Conservation (phyloP, 1,139 yeast species). For the Yamadazyma blattariae region DNA sequence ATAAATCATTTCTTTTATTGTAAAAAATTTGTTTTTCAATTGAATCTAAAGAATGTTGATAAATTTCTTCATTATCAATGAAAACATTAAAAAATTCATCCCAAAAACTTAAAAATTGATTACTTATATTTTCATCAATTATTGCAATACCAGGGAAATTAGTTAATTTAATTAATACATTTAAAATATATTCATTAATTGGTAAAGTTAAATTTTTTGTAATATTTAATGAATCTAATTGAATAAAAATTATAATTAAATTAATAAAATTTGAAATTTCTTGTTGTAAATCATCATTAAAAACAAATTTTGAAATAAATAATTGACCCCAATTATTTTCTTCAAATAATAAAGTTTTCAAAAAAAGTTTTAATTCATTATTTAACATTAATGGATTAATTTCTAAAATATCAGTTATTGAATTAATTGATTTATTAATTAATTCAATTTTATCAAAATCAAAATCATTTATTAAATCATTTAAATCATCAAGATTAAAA, state of each 20-base stretch:
- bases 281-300: conserved; percentile 30
- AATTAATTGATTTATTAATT: conserved; percentile 29
- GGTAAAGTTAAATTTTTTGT: conserved; percentile 44
- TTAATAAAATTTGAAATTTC: conserved; percentile 49
- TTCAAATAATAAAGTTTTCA: conserved; percentile 38
- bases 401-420: conserved; percentile 46
- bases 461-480: conserved; percentile 4
- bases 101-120: conserved; percentile 78
- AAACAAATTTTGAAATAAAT: conserved; percentile 24
- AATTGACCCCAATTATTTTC: conserved; percentile 34
- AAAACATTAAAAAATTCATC: conserved; percentile 65
- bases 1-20: conserved; percentile 30
- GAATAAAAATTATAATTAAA: conserved; percentile 51
- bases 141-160: conserved; percentile 60
- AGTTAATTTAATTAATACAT: conserved; percentile 56
- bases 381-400: conserved; percentile 41
- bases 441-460: conserved; percentile 18
- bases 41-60: conserved; percentile 24
- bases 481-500: conserved; percentile 11
- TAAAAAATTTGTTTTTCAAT: conserved; percentile 21
- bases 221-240: conserved; percentile 48
- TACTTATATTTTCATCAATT: conserved; percentile 65
- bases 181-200: conserved; percentile 37
- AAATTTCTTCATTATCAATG: conserved; percentile 49
- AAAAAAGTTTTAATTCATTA: conserved; percentile 18